Base-by-base conservation (phyloP, 345 rosid species). In the Sonneratia caseolaris region DNA sequence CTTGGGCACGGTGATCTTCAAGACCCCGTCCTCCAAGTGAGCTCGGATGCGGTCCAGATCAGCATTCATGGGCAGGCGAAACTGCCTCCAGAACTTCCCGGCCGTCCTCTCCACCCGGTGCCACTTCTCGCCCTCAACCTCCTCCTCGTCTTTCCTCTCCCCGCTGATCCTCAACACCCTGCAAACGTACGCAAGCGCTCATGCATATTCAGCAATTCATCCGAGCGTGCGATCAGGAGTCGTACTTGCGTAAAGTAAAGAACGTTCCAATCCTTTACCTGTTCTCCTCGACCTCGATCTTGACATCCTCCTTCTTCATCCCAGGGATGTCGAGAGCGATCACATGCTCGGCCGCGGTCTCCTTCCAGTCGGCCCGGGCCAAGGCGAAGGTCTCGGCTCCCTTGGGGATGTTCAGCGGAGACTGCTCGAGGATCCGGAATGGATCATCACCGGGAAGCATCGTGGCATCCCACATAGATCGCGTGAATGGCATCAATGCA, bases 1-100 rank as follows among this genome's bases (percentile, higher is more conserved):
- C 77, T 91, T 93, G 49, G 83, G 36, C 68, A 93, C 66, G 7
- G 72, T 68, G 79, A 93, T 47, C n/a, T 82, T 85, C 40, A 93
- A 83, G 18, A 91, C 96, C 55, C 96, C 96, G 14, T 84, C 78
- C 67, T 91, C 89, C 32, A 93, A 86, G 78, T 84, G 86, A 13
- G 98, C 97, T 66, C 79, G 76, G 9, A 86, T 77, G 15, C 83
- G 74, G 53, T 91, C 96, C 80, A 89, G 70, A 42, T 91, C 92
- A 15, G 80, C 97, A 51, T 93, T 86, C 12, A 86, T 92, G 3
- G 96, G 98, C 78, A 91, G 61, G 74, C 78, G 84, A 7, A 93
- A 88, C 78, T 82, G 93, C 76, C 97, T 88, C 93, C 88, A 91
- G 82, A 93, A 93, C 70, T 86, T 89, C 21, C 97, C 97, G 64